Conservation (phyloP, 106 monocot genomes). For the Allium fistulosum region DNA sequence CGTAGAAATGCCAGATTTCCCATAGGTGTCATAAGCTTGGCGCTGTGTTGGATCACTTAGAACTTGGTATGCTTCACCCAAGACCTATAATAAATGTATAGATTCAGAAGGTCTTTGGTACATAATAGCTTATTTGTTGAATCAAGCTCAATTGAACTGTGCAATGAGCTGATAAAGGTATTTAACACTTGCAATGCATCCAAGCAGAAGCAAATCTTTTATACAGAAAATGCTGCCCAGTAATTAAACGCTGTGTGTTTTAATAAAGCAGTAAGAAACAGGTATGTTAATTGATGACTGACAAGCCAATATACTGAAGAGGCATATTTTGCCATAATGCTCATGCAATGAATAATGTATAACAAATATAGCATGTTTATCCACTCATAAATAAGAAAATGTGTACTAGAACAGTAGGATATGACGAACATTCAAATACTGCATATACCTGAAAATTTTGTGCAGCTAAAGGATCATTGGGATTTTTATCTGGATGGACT, state of each 20-base stretch:
- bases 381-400: not conserved
- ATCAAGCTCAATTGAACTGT: too few relatives aligned
- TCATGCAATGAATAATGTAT: slow-evolving; percentile 1
- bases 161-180: not conserved
- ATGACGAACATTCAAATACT: not conserved
- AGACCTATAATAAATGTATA: slow-evolving; percentile 30
- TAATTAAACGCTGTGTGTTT: too few relatives aligned
- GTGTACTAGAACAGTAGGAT: not conserved
- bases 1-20: slow-evolving; percentile 87
- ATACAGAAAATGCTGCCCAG: too few relatives aligned
- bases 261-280: too few relatives aligned
- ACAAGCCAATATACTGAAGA: not conserved
- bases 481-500: slow-evolving; percentile 21
- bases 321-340: not conserved
- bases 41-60: slow-evolving; percentile 79
- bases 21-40: slow-evolving; percentile 71
- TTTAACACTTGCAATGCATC: too few relatives aligned
- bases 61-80: slow-evolving; percentile 93
- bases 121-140: too few relatives aligned
- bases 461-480: slow-evolving; percentile 17
- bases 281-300: not conserved
- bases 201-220: too few relatives aligned
- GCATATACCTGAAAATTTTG: slow-evolving; percentile 25
- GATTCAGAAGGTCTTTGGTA: too few relatives aligned
- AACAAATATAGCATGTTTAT: not conserved